Base-by-base conservation (phyloP, 805 yeast species). In the Priceomyces fermenticarens region DNA sequence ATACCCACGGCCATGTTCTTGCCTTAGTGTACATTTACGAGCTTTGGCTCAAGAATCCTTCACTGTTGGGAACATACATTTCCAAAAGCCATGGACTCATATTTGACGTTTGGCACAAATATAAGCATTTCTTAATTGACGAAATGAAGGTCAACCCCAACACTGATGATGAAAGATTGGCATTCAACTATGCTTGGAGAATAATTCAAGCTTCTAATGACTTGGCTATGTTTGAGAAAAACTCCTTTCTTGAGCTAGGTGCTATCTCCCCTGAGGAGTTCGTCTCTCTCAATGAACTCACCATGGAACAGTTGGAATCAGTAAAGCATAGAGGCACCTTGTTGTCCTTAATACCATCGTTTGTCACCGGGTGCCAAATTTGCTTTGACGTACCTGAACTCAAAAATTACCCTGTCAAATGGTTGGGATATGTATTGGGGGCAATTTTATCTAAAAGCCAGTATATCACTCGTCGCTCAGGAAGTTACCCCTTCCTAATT, bases 291-390 rank as follows among this genome's bases (percentile, higher is more conserved):
- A 87, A 93, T 9, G 72, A 75, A 1, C 53, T 83, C 4, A 58
- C 88, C 2, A 70, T 85, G 42, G 74, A 67, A 9, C 95, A 89
- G 55, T 65, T 93, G 28, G 73, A 87, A 3, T 70, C 80, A 0
- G 83, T 90, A 14, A 78, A 90, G 34, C 98, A 93, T 52, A 75
- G 95, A 45, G 98, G 98, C 26, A 96, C 97, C 0, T 87, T 91
- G 46, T 83, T 95, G 8, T 81, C 97, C 0, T 84, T 90, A 0
- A 82, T 86, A 47, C 96, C 97, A 4, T 77, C 93, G 0, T 88
- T 85, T 51, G 72, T 81, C 10, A 72, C 80, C 5, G 75, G 83
- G 41, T 87, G 96, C 49, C 47, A 62, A 10, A 60, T 78, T n/a
- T 81, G 91, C 56, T 58, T 63, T 31, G 30, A 43, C 8, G 35